A percentile compares a stretch with the other conserved stretches of the same genome.
Evolutionary conservation across 2,329 filamentous ascomycete genomes (phyloP).

Genomic region (Epichloe sp.): DNA sequence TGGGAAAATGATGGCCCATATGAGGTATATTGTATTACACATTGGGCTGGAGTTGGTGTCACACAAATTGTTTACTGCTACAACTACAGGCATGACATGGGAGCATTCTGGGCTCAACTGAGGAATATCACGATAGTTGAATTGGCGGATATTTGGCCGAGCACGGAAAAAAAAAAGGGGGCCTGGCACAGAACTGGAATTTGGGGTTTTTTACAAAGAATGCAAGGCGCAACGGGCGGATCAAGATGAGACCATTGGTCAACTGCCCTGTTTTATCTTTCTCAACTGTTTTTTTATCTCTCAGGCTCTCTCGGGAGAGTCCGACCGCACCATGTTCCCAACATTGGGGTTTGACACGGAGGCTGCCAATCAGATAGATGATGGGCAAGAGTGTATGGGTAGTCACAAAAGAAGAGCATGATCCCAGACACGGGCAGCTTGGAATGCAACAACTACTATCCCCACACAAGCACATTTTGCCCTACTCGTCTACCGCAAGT

Average conservation of each 20-base stretch:
- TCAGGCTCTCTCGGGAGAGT: not conserved
- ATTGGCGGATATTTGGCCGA: conserved; percentile 11
- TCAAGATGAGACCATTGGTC: not conserved
- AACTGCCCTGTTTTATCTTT: not conserved
- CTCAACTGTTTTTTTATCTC: not conserved
- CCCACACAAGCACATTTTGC: not conserved
- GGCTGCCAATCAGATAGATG: conserved; percentile 5
- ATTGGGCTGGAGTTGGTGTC: conserved; percentile 15
- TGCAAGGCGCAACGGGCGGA: not conserved
- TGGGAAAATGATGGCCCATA: conserved; percentile 12
- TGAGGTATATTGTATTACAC: conserved; percentile 18
- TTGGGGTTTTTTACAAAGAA: conserved; percentile 2
- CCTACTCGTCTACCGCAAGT: not conserved
- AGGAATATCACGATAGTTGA: conserved; percentile 18
- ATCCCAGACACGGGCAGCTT: not conserved
- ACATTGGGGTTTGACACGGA: not conserved
- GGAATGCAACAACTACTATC: not conserved
- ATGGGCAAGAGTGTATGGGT: not conserved
- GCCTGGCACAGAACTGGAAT: conserved; percentile 6
- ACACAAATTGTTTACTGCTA: conserved; percentile 16
- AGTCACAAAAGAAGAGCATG: not conserved
- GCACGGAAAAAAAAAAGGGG: not conserved
- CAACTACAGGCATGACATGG: conserved; percentile 17
- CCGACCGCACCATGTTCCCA: not conserved
- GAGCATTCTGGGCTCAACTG: conserved; percentile 15